Conservation (phyloP, 495 filamentous ascomycete species). For the Lasiosphaeris hirsuta region DNA sequence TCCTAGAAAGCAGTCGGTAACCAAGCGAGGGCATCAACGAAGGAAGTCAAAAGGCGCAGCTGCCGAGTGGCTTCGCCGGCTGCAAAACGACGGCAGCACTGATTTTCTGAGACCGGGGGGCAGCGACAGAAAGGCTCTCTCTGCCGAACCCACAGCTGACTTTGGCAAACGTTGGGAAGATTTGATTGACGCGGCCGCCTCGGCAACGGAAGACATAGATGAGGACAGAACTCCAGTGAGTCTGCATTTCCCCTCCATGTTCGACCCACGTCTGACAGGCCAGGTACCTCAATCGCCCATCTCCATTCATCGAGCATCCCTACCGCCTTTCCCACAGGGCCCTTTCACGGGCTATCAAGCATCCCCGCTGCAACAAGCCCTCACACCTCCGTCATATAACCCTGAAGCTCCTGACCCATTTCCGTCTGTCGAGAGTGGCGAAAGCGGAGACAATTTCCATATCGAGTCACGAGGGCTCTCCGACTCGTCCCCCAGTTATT, state of each 20-base stretch:
- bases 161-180: conserved; percentile 93
- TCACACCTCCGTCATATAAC: conserved; percentile 74
- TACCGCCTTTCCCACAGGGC: conserved; percentile 64
- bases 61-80: conserved; percentile 47
- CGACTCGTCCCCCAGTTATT: conserved; percentile 53
- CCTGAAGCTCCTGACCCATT: conserved; percentile 70
- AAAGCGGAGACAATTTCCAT: conserved; percentile 65
- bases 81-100: conserved; percentile 40
- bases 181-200: conserved; percentile 80
- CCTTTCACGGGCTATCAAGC: conserved; percentile 76
- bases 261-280: conserved; percentile 39
- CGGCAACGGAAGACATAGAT: conserved; percentile 88
- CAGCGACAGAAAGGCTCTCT: conserved; percentile 75
- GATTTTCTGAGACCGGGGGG: conserved; percentile 62
- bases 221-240: conserved; percentile 77
- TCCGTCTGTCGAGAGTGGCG: conserved; percentile 72
- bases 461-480: conserved; percentile 50
- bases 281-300: conserved; percentile 67
- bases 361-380: conserved; percentile 79
- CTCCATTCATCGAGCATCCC: conserved; percentile 67
- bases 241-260: conserved; percentile 31
- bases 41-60: conserved; percentile 62
- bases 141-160: conserved; percentile 73
- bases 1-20: conserved; percentile 79
- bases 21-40: conserved; percentile 74